Percentiles rank a stretch among this genome's conserved stretches.
These are phyloP conservation scores for Trichoderma gracile DNA, from an alignment of 2,329 filamentous ascomycete species.

Conservation along the genomic window DNA sequence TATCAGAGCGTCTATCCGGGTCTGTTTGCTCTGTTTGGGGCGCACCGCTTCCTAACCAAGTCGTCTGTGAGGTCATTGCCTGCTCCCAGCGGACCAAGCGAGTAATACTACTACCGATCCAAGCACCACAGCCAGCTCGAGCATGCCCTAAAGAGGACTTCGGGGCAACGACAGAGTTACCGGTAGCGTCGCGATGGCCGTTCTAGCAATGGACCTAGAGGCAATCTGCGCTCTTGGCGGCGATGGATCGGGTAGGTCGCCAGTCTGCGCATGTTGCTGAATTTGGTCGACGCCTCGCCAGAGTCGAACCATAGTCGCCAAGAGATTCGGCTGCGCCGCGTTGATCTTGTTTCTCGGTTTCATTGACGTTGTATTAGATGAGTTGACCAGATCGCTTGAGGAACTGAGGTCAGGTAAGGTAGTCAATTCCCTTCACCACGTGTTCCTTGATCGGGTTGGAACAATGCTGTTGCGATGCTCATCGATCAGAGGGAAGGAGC, in stretches of 20 bases:
- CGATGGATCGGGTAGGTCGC: constrained; percentile 13
- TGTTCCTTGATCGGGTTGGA: neutral
- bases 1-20: constrained; percentile 4
- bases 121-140: neutral
- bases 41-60: neutral
- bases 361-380: neutral
- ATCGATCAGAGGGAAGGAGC: constrained; percentile 3
- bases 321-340: neutral
- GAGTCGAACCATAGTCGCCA: neutral
- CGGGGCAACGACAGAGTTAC: neutral
- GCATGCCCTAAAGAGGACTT: neutral
- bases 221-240: constrained; percentile 10
- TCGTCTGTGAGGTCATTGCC: constrained; percentile 12
- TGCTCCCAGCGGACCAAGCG: constrained; percentile 7
- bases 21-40: neutral
- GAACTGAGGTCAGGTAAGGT: neutral
- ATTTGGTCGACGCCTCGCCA: neutral
- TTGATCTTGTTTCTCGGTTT: constrained; percentile 5
- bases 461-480: neutral
- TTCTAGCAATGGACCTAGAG: neutral
- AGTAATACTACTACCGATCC: constrained; percentile 1
- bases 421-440: constrained; percentile 8
- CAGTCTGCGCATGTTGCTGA: neutral
- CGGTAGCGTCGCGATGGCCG: constrained; percentile 1
- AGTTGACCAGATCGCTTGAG: neutral